Evolutionary conservation across 2,329 filamentous ascomycete genomes (phyloP), one percentile per base, ranked within the genome.

Genomic region (Tolypocladium endophyticum): DNA sequence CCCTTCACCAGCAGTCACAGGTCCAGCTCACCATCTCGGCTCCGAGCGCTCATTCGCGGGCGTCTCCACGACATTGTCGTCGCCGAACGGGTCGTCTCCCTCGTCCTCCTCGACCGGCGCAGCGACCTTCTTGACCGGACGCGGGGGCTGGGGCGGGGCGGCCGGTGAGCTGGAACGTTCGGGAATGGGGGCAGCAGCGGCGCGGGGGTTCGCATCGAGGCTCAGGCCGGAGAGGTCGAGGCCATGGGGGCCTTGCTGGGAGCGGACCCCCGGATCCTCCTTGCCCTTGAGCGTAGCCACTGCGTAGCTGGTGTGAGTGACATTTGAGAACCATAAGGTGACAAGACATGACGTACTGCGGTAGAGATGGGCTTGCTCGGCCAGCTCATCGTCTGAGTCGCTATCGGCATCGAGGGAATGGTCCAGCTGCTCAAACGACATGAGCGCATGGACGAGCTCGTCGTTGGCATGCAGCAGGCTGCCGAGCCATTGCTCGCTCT

Each of bases 361-460:
- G 65, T 87, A 88, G 28, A 84, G 75, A 66, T 86, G 83, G 41
- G 86, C 84, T 71, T 87, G 85, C 68, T 88, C 84, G 53, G 87
- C 84, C 47, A 84, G 71, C 66, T 84, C 88, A 62, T 87, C 85
- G 60, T 88, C 86, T 1, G 85, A 87, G 71, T 89, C 86, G 64
- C 85, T 87, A 69, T 89, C 86, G 7, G 86, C 85, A 64, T 91
- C 88, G 63, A 93, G 89, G 55, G 89, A 92, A 62, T 87, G 86
- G 70, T 99, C 93, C 63, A 97, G 84, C 66, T 97, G 90, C 74
- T 97, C 93, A 69, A 92, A 99, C 0, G 92, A 89, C 84, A 96
- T 96, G 60, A 99, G 81, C 1, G 92, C 91, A 62, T 88, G 88
- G 47, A 97, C 90, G n/a, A 99, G 86, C 73, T 96, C 90, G 68